Conservation (phyloP, 208 protist species). For the Trypanosoma lewisi region DNA sequence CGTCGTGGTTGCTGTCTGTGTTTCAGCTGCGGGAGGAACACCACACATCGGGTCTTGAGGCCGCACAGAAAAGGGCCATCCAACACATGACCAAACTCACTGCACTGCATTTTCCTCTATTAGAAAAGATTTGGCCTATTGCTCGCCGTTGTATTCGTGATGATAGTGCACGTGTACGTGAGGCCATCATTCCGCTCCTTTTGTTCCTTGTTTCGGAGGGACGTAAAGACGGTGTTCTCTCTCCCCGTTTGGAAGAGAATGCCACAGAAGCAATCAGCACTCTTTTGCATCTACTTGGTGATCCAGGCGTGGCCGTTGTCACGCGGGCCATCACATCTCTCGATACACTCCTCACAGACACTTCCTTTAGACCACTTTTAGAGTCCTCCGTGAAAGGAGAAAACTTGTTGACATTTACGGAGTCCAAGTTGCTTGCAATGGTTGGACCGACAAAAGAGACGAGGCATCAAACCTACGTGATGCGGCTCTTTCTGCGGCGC, state of each 20-base stretch:
- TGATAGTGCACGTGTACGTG: constrained; percentile 68
- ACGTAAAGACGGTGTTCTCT: constrained; percentile 1
- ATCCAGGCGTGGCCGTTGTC: constrained; percentile 69
- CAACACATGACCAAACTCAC: constrained; percentile 55
- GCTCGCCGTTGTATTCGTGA: constrained; percentile 62
- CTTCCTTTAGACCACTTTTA: constrained; percentile 32
- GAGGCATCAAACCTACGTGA: constrained; percentile 42
- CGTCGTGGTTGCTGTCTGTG: constrained; percentile 65
- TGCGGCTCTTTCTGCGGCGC: constrained; percentile 61
- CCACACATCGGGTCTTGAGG: constrained; percentile 35
- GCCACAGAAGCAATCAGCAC: constrained; percentile 59
- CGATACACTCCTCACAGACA: constrained; percentile 64
- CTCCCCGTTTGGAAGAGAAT: constrained; percentile 16
- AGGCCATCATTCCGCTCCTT: constrained; percentile 75
- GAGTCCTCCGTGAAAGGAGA: constrained; percentile 32
- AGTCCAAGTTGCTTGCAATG: constrained; percentile 65
- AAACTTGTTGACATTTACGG: constrained; percentile 50
- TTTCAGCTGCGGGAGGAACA: constrained; percentile 55
- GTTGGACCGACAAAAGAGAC: constrained; percentile 23
- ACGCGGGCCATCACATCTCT: constrained; percentile 64
- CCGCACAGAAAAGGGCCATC: constrained; percentile 48
- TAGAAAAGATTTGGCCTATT: constrained; percentile 68
- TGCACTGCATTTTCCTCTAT: constrained; percentile 48
- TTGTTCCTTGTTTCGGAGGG: constrained; percentile 44
- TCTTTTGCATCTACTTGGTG: constrained; percentile 68